Percentiles rank a stretch among this genome's conserved stretches.
Evolutionary conservation across 192 early-diverging fungal species (phyloP).

Genomic region (Dissophora globulifera): DNA sequence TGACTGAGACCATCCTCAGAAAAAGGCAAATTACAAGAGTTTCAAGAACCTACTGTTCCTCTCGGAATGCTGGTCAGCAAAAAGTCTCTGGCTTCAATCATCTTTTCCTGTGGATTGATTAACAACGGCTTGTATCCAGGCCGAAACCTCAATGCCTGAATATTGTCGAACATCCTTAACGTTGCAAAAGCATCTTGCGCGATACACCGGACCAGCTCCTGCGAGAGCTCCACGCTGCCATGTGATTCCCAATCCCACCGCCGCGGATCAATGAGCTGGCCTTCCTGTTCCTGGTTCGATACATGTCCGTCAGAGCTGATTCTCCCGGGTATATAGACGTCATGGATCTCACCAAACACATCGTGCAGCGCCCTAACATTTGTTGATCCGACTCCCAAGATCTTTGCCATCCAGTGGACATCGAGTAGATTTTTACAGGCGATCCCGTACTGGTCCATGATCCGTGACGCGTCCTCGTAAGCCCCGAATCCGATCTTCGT

Average conservation of each 20-base stretch:
- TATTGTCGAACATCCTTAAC: constrained; percentile 29
- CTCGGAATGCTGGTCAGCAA: constrained; percentile 31
- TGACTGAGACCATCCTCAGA: too few relatives aligned
- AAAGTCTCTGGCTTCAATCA: constrained; percentile 20
- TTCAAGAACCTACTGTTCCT: constrained; percentile 26
- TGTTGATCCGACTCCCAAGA: constrained; percentile 37
- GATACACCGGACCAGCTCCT: constrained; percentile 37
- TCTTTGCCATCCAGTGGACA: constrained; percentile 49
- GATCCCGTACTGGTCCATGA: constrained; percentile 47
- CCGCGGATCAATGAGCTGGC: constrained; percentile 35
- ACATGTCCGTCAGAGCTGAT: constrained; percentile 7
- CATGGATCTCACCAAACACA: constrained; percentile 34
- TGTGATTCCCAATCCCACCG: constrained; percentile 50
- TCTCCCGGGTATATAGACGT: constrained; percentile 45
- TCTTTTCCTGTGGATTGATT: neutral
- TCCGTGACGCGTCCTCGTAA: constrained; percentile 32
- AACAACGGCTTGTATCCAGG: constrained; percentile 17
- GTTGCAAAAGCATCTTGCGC: constrained; percentile 43
- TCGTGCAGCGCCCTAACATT: constrained; percentile 42
- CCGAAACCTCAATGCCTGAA: constrained; percentile 21
- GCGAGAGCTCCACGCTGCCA: constrained; percentile 29
- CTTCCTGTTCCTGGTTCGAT: constrained; percentile 1
- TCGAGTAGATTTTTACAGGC: constrained; percentile 33
- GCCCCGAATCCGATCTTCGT: constrained; percentile 43
- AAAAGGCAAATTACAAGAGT: too few relatives aligned